phyloP scores from a whole-genome alignment of 768 basidiomycete species.

The Pleurotus sapidus region DNA sequence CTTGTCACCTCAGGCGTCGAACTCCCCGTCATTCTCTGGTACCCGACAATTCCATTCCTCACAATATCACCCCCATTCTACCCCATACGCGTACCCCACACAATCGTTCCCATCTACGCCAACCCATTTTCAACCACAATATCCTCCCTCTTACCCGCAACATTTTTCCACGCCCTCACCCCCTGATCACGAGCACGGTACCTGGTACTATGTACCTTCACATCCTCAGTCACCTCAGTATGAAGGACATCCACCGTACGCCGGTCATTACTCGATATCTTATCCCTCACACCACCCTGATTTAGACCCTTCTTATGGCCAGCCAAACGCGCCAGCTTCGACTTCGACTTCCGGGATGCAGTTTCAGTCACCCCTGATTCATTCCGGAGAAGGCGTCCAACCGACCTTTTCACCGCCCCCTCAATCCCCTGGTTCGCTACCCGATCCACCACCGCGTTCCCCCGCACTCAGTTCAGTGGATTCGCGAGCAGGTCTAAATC shows the following conservation, averaged over 20 bases:
- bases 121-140: constrained; percentile 36
- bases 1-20: constrained; percentile 17
- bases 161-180: constrained; percentile 26
- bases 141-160: constrained; percentile 29
- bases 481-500: not conserved
- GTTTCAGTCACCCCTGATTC: constrained; percentile 9
- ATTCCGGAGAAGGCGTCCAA: no score
- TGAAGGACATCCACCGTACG: constrained; percentile 28
- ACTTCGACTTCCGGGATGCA: constrained; percentile 4
- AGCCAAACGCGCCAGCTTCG: constrained; percentile 16
- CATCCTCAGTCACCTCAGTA: constrained; percentile 18
- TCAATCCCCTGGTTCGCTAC: not conserved
- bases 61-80: constrained; percentile 28
- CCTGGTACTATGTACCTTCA: constrained; percentile 52
- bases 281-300: constrained; percentile 24
- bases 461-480: not conserved
- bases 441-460: constrained; percentile 3
- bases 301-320: constrained; percentile 16
- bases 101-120: constrained; percentile 32
- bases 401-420: not conserved
- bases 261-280: constrained; percentile 25
- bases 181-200: constrained; percentile 40
- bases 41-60: constrained; percentile 29
- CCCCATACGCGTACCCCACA: constrained; percentile 33
- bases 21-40: constrained; percentile 22